phyloP scores from a whole-genome alignment of 2,329 filamentous ascomycete genomes.

The Chaetoscypha palmicola region DNA sequence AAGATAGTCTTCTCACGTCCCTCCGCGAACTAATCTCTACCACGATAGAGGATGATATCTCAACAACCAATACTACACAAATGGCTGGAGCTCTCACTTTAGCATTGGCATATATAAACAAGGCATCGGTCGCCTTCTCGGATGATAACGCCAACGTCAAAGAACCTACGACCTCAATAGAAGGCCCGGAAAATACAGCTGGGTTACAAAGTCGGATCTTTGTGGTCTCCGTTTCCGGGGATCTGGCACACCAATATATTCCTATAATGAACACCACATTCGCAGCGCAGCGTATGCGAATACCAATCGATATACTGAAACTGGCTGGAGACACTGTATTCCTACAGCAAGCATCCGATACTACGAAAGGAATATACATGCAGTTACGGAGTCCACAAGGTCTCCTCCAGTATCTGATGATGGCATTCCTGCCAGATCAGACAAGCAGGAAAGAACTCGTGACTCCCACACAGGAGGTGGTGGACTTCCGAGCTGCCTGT shows the following conservation, averaged over 20 bases:
- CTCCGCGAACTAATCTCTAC: conserved; percentile 64
- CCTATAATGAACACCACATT: conserved; percentile 98
- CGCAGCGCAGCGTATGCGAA: conserved; percentile 78
- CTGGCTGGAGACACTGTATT: conserved; percentile 83
- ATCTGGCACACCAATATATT: conserved; percentile 86
- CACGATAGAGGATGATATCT: conserved; percentile 59
- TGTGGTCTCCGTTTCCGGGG: conserved; percentile 79
- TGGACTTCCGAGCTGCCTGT: conserved; percentile 96
- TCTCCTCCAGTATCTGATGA: conserved; percentile 88
- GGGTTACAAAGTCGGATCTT: conserved; percentile 76
- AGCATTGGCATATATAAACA: conserved; percentile 85
- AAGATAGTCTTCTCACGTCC: conserved; percentile 69
- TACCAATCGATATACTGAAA: conserved; percentile 88
- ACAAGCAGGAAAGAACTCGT: conserved; percentile 59
- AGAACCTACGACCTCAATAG: conserved; percentile 15
- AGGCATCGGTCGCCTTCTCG: conserved; percentile 38
- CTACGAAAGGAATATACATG: conserved; percentile 65
- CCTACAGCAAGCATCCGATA: conserved; percentile 81
- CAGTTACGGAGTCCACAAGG: conserved; percentile 56
- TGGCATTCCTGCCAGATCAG: conserved; percentile 76
- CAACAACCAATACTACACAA: conserved; percentile 69
- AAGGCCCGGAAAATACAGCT: conserved; percentile 27
- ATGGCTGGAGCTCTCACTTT: conserved; percentile 87
- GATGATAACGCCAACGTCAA: conserved; percentile 31
- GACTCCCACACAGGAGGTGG: conserved; percentile 71